A percentile compares a stretch with the other conserved stretches of the same genome.
These are phyloP conservation scores for Xanthoconium purpureum DNA, from an alignment of 768 basidiomycete species.

Conservation along the genomic window DNA sequence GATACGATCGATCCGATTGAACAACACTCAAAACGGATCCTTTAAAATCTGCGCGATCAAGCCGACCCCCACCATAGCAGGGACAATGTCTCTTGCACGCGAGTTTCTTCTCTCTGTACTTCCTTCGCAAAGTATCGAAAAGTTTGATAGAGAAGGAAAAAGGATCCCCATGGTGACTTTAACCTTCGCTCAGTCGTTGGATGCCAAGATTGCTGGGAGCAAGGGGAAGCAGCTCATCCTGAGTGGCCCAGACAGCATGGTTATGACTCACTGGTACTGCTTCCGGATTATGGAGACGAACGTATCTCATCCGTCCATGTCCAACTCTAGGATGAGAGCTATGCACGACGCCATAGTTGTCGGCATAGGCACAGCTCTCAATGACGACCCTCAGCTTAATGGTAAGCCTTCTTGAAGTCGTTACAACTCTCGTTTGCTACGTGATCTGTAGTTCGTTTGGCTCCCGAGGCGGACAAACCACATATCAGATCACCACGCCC, in stretches of 20 bases:
- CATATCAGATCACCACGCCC: constrained; percentile 65
- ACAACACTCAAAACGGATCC: no score
- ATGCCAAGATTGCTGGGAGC: constrained; percentile 83
- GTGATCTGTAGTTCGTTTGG: constrained; percentile 46
- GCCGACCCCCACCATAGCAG: no score
- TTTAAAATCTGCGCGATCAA: no score
- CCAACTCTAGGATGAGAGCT: constrained; percentile 68
- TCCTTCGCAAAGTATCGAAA: constrained; percentile 12
- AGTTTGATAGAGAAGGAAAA: constrained; percentile 11
- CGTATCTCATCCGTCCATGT: background rate
- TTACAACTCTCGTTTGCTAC: background rate
- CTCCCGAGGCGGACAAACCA: constrained; percentile 40
- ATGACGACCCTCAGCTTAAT: constrained; percentile 94
- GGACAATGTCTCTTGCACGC: constrained; percentile 8
- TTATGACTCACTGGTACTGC: constrained; percentile 88
- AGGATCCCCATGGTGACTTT: constrained; percentile 66
- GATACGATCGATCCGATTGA: no score
- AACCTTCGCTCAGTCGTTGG: constrained; percentile 82
- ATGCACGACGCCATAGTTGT: constrained; percentile 93
- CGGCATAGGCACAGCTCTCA: constrained; percentile 84
- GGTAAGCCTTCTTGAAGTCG: constrained; percentile 44
- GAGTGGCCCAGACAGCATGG: constrained; percentile 83
- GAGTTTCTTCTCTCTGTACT: constrained; percentile 32
- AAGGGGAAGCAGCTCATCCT: constrained; percentile 73
- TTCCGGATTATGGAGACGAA: background rate